Percentiles rank a stretch among this genome's conserved stretches.
Evolutionary conservation across 2,329 filamentous ascomycete genomes (phyloP).

Genomic region (Pseudocercospora eumusae): DNA sequence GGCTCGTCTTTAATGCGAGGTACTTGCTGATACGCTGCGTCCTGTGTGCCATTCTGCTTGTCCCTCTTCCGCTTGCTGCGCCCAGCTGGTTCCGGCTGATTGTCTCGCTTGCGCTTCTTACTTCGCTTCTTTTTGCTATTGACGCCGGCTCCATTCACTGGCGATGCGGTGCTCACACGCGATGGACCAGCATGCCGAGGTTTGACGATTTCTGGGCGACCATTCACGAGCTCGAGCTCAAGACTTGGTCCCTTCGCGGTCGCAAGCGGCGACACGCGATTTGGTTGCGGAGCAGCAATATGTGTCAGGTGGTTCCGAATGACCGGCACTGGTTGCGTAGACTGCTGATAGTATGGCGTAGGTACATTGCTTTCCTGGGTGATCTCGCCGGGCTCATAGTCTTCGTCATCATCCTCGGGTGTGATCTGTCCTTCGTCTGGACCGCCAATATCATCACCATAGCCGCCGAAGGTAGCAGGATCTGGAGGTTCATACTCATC

Average conservation of each 20-base stretch:
- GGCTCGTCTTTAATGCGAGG: constrained; percentile 64
- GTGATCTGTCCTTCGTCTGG: constrained; percentile 24
- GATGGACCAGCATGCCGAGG: constrained; percentile 29
- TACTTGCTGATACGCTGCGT: constrained; percentile 42
- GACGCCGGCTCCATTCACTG: constrained; percentile 25
- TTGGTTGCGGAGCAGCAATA: constrained; percentile 75
- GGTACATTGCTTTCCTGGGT: constrained; percentile 31
- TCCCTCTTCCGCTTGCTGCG: constrained; percentile 37
- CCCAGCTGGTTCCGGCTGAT: constrained; percentile 20
- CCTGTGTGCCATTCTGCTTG: constrained; percentile 40
- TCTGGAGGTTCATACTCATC: constrained; percentile 41
- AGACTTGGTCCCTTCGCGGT: constrained; percentile 51
- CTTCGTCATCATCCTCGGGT: constrained; percentile 38
- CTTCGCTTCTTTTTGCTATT: constrained; percentile 39
- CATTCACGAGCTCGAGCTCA: constrained; percentile 52
- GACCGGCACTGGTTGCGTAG: constrained; percentile 56
- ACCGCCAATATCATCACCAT: constrained; percentile 24
- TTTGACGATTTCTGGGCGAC: constrained; percentile 37
- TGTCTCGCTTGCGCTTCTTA: constrained; percentile 42
- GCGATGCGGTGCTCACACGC: constrained; percentile 36
- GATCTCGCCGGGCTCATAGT: constrained; percentile 43
- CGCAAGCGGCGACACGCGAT: constrained; percentile 64
- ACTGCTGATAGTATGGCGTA: constrained; percentile 24
- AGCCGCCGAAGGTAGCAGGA: constrained; percentile 30
- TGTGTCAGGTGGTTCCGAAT: constrained; percentile 63